Evolutionary conservation across 1,284 basidiomycete genomes (phyloP).

Genomic region (Ganoderma meredithae): DNA sequence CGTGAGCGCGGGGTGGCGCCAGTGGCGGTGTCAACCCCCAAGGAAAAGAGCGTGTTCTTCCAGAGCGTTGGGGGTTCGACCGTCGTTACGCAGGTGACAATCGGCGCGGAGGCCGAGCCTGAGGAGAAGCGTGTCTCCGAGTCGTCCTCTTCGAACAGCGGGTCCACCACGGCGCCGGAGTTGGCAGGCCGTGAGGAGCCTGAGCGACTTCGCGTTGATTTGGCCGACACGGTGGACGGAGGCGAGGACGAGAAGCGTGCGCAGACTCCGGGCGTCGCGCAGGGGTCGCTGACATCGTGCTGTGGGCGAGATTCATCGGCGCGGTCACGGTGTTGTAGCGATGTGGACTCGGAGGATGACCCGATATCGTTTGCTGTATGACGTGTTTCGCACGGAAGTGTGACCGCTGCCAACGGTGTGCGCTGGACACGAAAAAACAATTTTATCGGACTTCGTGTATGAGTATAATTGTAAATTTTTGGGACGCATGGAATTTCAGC

Average conservation of each 20-base stretch:
- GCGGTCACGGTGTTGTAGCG: neutral
- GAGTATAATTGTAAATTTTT: too few relatives aligned
- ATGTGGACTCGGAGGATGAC: neutral
- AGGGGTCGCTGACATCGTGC: neutral
- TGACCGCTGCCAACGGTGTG: too few relatives aligned
- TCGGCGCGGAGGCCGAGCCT: neutral
- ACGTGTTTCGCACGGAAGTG: neutral
- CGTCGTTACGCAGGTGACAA: neutral
- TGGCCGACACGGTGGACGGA: neutral
- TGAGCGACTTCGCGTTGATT: neutral
- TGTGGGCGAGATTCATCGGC: neutral
- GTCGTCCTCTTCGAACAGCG: neutral
- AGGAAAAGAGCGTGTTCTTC: neutral
- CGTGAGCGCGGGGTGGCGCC: neutral
- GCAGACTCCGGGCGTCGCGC: neutral
- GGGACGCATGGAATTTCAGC: too few relatives aligned
- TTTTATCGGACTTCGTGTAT: too few relatives aligned
- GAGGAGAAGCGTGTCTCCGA: conserved; percentile 1
- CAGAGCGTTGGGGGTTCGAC: neutral
- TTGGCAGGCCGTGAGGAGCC: neutral
- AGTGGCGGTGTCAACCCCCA: neutral
- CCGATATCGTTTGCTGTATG: neutral
- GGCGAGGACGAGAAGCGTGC: neutral
- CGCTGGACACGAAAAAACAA: too few relatives aligned
- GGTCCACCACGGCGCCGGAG: neutral